Evolutionary conservation across 441 rosid species (phyloP), one percentile per base, ranked within the genome.

Genomic region (Populus hybrid): DNA sequence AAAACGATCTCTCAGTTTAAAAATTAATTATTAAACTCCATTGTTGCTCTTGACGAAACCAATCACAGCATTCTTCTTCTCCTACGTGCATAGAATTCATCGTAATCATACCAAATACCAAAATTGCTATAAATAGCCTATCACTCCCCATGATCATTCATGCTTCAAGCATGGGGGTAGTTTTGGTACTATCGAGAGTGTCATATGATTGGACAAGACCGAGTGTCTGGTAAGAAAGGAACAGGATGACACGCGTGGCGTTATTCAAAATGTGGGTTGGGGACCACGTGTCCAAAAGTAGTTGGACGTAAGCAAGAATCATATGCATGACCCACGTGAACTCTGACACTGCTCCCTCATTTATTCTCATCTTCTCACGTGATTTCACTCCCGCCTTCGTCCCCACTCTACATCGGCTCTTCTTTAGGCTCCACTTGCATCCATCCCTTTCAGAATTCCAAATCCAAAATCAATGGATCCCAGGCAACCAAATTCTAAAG

Each of bases 271-370:
- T 23, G n/a, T 23, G 5, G 12, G 23, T 1, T 4, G 23, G 65
- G 63, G 70, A 57, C 75, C 79, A 80, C 76, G 77, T 65, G 73
- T 82, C 78, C 0, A 2, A 26, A 14, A 12, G 21, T 1, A 3
- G 20, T 40, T 9, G 63, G 65, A 76, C 76, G 78, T 76, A 14
- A 81, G 70, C 74, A 70, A 8, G 42, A 0, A 42, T 11, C 75
- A 32, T 83, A 20, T 76, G 80, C 73, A 14, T 26, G 20, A 46
- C 10, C 85, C 85, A 80, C 85, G 80, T 80, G 87, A 80, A 75
- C 24, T 70, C 79, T 81, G 82, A 67, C 67, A 38, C 11, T 14
- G n/a, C 57, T 4, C 20, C 20, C 57, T 4, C 57, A 14, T 46
- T 46, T 46, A 14, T 40, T 50, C 26, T 54, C 61, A 4, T 54